phyloP scores from a whole-genome alignment of 1,139 yeast species.

The Nematodospora anomalae region DNA sequence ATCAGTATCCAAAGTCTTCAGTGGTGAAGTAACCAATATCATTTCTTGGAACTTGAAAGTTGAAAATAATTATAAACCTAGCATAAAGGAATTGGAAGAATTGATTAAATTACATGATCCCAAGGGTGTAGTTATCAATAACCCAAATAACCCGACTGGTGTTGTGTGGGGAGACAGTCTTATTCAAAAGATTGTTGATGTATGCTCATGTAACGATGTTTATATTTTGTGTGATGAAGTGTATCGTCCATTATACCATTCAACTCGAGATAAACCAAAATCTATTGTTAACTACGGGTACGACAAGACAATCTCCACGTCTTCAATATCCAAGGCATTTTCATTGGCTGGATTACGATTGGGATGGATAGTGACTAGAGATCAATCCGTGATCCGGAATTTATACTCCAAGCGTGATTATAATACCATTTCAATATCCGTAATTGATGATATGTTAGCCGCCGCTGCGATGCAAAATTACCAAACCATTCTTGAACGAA shows the following conservation, averaged over 20 bases:
- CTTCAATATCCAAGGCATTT: conserved; percentile 56
- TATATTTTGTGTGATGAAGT: conserved; percentile 55
- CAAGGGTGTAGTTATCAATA: conserved; percentile 48
- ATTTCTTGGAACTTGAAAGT: conserved; percentile 32
- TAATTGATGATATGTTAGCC: conserved; percentile 50
- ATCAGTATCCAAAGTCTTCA: conserved; percentile 52
- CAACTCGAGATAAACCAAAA: conserved; percentile 22
- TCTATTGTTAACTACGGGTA: conserved; percentile 47
- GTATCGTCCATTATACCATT: conserved; percentile 54
- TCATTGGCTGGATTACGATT: conserved; percentile 55
- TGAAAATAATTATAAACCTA: conserved; percentile 38
- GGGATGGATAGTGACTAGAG: conserved; percentile 52
- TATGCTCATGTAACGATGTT: conserved; percentile 36
- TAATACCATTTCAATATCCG: conserved; percentile 52
- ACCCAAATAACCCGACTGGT: conserved; percentile 61
- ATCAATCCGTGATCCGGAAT: conserved; percentile 28
- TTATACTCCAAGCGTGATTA: conserved; percentile 49
- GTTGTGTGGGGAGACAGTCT: conserved; percentile 38
- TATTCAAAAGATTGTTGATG: conserved; percentile 35
- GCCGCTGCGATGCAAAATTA: conserved; percentile 41
- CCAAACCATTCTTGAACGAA: conserved; percentile 36
- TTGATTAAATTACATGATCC: conserved; percentile 36
- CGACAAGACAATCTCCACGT: conserved; percentile 47
- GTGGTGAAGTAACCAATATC: conserved; percentile 33
- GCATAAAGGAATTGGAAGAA: conserved; percentile 29